These are phyloP conservation scores for Didymella segeticola DNA, from an alignment of 2,329 filamentous ascomycete genomes.

Conservation along the genomic window DNA sequence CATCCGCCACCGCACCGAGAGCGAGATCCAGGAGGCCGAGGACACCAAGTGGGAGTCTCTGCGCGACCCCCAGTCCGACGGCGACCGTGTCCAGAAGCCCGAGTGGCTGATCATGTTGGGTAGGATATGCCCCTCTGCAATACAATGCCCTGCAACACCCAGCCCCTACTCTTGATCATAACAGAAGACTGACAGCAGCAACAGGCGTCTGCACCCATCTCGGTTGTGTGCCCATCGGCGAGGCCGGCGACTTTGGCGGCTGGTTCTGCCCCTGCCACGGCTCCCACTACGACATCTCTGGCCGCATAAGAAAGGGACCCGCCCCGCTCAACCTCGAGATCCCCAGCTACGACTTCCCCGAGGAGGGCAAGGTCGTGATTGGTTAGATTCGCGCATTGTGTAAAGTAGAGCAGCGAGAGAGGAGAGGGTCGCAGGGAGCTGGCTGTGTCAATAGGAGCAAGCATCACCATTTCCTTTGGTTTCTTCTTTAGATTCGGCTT, in stretches of 20 bases:
- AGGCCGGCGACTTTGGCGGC: conserved; percentile 96
- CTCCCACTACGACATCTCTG: conserved; percentile 99
- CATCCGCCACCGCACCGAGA: conserved; percentile 94
- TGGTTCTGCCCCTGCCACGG: conserved; percentile 99
- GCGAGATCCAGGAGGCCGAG: conserved; percentile 95
- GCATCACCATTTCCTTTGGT: conserved; percentile 42
- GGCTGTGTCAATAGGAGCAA: conserved; percentile 46
- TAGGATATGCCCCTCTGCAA: conserved; percentile 50
- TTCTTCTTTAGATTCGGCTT: conserved; percentile 42
- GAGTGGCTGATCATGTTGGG: conserved; percentile 99
- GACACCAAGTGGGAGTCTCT: conserved; percentile 80
- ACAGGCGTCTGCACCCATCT: conserved; percentile 97
- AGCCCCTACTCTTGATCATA: too few species aligned
- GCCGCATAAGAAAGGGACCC: conserved; percentile 95
- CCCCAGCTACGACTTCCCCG: conserved; percentile 88
- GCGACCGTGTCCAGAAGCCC: conserved; percentile 94
- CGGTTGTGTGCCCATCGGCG: conserved; percentile 98
- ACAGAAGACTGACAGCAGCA: conserved; percentile 35
- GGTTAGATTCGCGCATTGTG: conserved; percentile 67
- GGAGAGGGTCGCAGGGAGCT: conserved; percentile 9
- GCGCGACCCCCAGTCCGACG: conserved; percentile 89
- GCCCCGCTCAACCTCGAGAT: conserved; percentile 98
- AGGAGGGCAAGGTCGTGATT: conserved; percentile 87
- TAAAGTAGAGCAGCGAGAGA: conserved; percentile 33
- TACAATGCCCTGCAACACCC: neutral